Evolutionary conservation across 768 basidiomycete genomes (phyloP).

Genomic region (Hydnomerulius pinastri): DNA sequence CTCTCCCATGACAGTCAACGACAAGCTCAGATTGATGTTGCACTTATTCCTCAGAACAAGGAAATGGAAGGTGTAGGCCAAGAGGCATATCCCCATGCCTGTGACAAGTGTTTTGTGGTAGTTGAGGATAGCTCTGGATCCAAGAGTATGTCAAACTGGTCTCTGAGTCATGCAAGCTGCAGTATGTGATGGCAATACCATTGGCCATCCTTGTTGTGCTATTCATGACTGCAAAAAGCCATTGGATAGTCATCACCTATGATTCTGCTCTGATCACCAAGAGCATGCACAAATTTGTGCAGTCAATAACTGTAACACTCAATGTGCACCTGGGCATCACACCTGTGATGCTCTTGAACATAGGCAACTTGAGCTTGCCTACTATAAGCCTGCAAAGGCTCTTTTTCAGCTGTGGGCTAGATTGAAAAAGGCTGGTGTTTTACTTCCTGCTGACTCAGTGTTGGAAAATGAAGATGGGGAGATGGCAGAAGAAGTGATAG

Average conservation of each 20-base stretch:
- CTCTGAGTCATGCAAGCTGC: slow-evolving; percentile 6
- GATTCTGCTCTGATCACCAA: too few species aligned
- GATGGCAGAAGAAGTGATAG: background rate
- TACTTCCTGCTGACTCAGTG: slow-evolving; percentile 5
- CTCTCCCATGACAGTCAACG: too few species aligned
- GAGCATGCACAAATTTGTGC: too few species aligned
- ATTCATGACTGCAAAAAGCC: slow-evolving; percentile 30
- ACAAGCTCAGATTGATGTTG: too few species aligned
- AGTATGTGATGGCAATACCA: slow-evolving; percentile 23
- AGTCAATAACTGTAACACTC: slow-evolving; percentile 20
- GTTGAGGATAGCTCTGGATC: slow-evolving; percentile 1
- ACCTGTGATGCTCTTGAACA: slow-evolving; percentile 27
- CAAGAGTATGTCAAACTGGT: background rate
- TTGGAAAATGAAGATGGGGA: background rate
- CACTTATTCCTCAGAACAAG: slow-evolving; percentile 1
- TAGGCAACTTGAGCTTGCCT: slow-evolving; percentile 19
- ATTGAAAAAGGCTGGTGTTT: slow-evolving; percentile 7
- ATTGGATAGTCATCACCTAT: too few species aligned
- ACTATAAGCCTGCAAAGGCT: slow-evolving; percentile 23
- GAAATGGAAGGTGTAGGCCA: slow-evolving; percentile 10
- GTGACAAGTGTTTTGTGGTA: slow-evolving; percentile 10
- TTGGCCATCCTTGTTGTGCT: too few species aligned
- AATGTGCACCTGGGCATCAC: slow-evolving; percentile 7
- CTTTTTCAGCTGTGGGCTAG: slow-evolving; percentile 25
- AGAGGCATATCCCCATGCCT: slow-evolving; percentile 12